phyloP scores from a whole-genome alignment of 164 flowering plant species.

The Kalanchoe fedtschenkoi region DNA sequence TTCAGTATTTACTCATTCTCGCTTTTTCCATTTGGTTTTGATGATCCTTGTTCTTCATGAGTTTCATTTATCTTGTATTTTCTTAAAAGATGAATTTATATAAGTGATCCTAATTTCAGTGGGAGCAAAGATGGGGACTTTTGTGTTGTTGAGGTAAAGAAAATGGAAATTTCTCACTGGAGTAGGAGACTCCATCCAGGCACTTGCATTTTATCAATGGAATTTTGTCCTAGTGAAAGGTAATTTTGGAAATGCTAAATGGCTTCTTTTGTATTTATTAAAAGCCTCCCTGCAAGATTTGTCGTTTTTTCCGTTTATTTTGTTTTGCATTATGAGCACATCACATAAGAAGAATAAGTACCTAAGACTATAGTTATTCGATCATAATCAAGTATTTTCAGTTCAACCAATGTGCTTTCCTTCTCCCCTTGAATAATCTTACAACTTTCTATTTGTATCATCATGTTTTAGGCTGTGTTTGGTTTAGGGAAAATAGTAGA shows the following conservation, averaged over 20 bases:
- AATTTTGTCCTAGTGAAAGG: slow-evolving; percentile 92
- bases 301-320: not conserved
- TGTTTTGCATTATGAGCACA: not conserved
- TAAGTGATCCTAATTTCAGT: slow-evolving; percentile 21
- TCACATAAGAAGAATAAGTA: too few species aligned
- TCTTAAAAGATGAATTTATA: not conserved
- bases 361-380: too few species aligned
- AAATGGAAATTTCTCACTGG: slow-evolving; percentile 67
- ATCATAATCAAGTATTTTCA: too few species aligned
- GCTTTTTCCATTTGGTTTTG: not conserved
- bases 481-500: too few species aligned
- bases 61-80: not conserved
- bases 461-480: too few species aligned
- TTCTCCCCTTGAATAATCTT: too few species aligned
- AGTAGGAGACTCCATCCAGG: slow-evolving; percentile 87
- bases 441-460: too few species aligned
- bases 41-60: not conserved
- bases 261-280: not conserved
- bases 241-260: slow-evolving; percentile 11
- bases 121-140: slow-evolving; percentile 96
- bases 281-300: not conserved
- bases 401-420: too few species aligned
- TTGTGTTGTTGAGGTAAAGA: slow-evolving; percentile 74
- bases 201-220: slow-evolving; percentile 46
- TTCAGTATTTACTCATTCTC: not conserved